Evolutionary conservation across 805 yeast genomes (phyloP).

Genomic region (Maudiozyma turicensis): DNA sequence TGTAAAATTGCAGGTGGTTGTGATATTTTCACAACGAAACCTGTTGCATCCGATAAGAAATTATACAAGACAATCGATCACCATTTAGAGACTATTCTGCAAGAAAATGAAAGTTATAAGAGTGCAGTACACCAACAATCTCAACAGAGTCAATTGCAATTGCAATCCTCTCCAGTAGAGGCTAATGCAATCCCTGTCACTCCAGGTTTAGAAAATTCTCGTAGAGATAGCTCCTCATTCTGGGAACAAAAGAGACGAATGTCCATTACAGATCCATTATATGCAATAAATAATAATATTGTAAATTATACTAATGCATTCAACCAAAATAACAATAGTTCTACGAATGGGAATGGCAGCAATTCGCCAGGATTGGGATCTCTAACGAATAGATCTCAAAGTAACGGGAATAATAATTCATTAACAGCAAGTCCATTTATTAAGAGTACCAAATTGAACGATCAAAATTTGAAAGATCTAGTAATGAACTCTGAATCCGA

Average conservation of each 20-base stretch:
- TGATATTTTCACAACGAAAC: constrained; percentile 89
- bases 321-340: constrained; percentile 1
- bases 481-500: constrained; percentile 22
- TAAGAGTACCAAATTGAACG: constrained; percentile 26
- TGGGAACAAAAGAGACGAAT: constrained; percentile 36
- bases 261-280: constrained; percentile 23
- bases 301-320: constrained; percentile 2
- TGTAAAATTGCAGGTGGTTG: constrained; percentile 78
- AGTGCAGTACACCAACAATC: constrained; percentile 25
- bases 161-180: constrained; percentile 1
- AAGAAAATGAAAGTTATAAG: constrained; percentile 29
- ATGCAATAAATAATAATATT: constrained; percentile 1
- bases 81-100: constrained; percentile 49
- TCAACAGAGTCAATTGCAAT: neutral
- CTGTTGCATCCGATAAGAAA: constrained; percentile 83
- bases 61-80: constrained; percentile 80
- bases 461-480: constrained; percentile 28
- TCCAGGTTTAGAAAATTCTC: constrained; percentile 2
- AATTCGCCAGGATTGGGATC: neutral
- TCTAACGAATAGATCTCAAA: neutral
- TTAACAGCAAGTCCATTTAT: neutral
- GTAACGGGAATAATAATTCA: neutral
- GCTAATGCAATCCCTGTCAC: constrained; percentile 7
- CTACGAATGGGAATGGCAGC: neutral
- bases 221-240: constrained; percentile 25